Base-by-base conservation (phyloP, 2,329 filamentous ascomycete species). In the Penicillium sp. region DNA sequence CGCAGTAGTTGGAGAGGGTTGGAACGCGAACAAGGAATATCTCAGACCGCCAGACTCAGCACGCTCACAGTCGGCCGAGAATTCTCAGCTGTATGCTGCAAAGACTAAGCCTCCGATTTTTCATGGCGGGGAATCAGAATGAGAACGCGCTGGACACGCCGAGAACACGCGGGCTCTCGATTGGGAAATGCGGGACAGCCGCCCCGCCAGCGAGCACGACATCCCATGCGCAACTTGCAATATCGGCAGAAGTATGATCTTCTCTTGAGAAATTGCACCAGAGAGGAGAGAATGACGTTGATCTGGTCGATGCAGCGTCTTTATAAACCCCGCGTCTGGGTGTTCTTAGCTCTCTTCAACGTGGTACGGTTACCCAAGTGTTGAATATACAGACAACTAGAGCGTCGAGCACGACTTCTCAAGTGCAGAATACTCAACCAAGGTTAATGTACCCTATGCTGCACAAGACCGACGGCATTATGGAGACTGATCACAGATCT, bases 381-480 rank as follows among this genome's bases (percentile, higher is more conserved):
- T n/a, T n/a, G n/a, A n/a, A 19, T 31, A 29, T 14, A 8, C 19
- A 23, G 32, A 31, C 15, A 29, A 7, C 16, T 25, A 2, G 20
- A 42, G 33, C 40, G 40, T 31, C 14, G 23, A 29, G 10, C 13
- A 38, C 34, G 23, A 28, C 18, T 34, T 10, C 9, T 15, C 35
- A 26, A 49, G 47, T 47, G 47, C 43, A 49, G 43, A 49, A 33
- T 47, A 49, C 43, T 42, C 34, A 47, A 15, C 57, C 47, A 58
- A 60, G 54, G 57, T 60, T 57, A 59, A 59, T 60, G 58, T 60
- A 60, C 58, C 58, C 54, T 50, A 49, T 45, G 45, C 41, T 45
- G 25, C 27, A 41, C 36, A 53, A 30, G 4, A 53, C 51, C 42
- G 25, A 34, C 8, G 25, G 28, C 44, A 49, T 46, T 43, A 48